A percentile compares a stretch with the other conserved stretches of the same genome.
Conservation (phyloP, 139 green algal species). For the Pseudopediastrum boryanum region DNA sequence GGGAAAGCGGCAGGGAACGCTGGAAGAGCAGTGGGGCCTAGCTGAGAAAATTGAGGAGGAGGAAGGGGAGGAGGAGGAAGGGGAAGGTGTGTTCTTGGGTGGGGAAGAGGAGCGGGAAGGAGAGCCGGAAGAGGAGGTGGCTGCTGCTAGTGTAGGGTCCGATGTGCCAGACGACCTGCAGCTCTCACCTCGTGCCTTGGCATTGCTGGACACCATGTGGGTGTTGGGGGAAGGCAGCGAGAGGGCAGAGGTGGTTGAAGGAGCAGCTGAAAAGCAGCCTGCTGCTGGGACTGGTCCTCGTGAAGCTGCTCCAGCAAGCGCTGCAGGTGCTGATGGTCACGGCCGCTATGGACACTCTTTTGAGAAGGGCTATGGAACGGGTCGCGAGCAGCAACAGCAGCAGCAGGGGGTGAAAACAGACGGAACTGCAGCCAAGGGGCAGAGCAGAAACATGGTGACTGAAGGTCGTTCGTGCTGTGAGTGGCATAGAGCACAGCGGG, state of each 20-base stretch:
- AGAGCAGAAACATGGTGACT: not conserved
- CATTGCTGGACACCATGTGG: too few species aligned
- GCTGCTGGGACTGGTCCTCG: too few species aligned
- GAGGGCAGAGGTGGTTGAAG: not conserved
- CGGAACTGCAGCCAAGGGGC: not conserved
- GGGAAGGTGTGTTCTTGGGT: too few species aligned
- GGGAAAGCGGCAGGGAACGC: not conserved
- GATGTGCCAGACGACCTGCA: too few species aligned
- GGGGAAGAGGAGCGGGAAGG: too few species aligned
- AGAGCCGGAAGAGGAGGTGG: too few species aligned
- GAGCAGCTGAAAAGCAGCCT: not conserved
- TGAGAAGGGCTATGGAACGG: not conserved
- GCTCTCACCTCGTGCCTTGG: too few species aligned
- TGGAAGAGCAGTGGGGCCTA: not conserved
- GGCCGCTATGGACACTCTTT: not conserved
- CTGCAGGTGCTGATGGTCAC: slow-evolving; percentile 29
- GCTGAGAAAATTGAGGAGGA: too few species aligned
- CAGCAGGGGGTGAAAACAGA: not conserved
- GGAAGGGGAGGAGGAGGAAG: too few species aligned
- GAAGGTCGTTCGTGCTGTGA: not conserved
- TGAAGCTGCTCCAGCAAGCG: too few species aligned
- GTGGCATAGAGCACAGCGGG: slow-evolving; percentile 1
- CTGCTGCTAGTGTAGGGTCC: too few species aligned
- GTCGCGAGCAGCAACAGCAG: not conserved
- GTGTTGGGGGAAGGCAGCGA: not conserved